Base-by-base conservation (phyloP, 2,329 filamentous ascomycete genomes). In the Diaporthe destruens region DNA sequence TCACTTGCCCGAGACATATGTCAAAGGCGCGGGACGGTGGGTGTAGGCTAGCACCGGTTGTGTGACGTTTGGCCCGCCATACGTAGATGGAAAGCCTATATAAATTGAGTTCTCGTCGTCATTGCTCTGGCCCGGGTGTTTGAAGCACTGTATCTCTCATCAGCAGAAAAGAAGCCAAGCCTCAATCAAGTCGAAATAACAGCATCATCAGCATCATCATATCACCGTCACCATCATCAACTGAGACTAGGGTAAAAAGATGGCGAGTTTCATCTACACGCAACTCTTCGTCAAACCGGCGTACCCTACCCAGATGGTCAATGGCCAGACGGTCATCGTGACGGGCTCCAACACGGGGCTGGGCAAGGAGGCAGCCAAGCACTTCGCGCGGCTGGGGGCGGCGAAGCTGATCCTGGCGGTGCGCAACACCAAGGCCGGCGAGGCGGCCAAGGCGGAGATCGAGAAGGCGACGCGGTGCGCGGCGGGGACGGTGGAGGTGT, bases 271-370 rank as follows among this genome's bases (percentile, higher is more conserved):
- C 34, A n/a, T 74, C 8, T 72, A 72, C 70, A 53, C 25, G 34
- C 69, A 72, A 29, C 54, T 72, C 16, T 72, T 74, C 57, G 65
- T 72, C 39, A 72, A 47, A 20, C 72, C 72, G 57, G 44, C 23
- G 14, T 74, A 72, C 49, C 72, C 72, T 23, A 74, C 56, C 25
- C 51, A 53, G 39, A 69, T 66, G 44, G 56, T 72, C 29, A 54
- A 59, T 36, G 61, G 69, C 51, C 85, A 80, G 55, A 81, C 78
- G 1, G 75, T 81, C 66, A 78, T 85, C 44, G 78, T 85, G 55
- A 85, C 83, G 0, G 84, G 83, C 11, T 79, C 82, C 23, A 85
- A 83, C 69, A 78, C 78, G 3, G 84, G 85, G 2, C 78, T 86
- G 1, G 84, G 84, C 0, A 77, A 83, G 0, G 83, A 84, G 75